Evolutionary conservation across 352 stramenopile species (phyloP).

Genomic region (Phytopythium aichiense): DNA sequence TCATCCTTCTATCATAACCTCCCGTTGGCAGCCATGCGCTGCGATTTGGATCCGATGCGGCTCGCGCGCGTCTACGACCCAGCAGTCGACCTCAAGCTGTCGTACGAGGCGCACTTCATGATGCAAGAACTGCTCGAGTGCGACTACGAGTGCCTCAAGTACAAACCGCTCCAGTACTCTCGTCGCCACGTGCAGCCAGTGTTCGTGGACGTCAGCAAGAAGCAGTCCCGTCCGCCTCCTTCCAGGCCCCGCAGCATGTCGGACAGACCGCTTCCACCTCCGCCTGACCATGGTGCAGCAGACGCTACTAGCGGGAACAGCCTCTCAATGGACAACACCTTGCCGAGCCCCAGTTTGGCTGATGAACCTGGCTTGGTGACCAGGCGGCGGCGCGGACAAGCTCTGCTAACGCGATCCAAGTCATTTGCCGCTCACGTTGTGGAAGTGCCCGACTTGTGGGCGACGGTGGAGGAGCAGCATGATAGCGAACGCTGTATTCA

Average conservation of each 20-base stretch:
- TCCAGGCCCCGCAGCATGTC: neutral
- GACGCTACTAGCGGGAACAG: neutral
- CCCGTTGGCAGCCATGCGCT: slow-evolving; percentile 76
- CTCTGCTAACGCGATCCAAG: slow-evolving; percentile 19
- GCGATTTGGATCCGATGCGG: slow-evolving; percentile 31
- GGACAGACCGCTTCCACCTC: neutral
- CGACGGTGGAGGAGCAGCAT: slow-evolving; percentile 24
- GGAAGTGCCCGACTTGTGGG: slow-evolving; percentile 37
- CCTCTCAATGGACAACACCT: neutral
- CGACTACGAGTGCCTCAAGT: slow-evolving; percentile 47
- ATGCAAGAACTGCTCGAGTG: slow-evolving; percentile 3
- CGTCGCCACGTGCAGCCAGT: slow-evolving; percentile 26
- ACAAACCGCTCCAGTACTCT: slow-evolving; percentile 78
- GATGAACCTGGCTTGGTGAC: neutral
- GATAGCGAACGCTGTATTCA: neutral
- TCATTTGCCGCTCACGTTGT: slow-evolving; percentile 33
- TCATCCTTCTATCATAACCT: slow-evolving; percentile 76
- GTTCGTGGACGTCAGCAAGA: slow-evolving; percentile 16
- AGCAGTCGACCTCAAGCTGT: slow-evolving; percentile 33
- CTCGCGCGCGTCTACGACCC: slow-evolving; percentile 35
- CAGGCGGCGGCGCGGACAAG: neutral
- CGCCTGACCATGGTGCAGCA: neutral
- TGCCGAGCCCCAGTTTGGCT: neutral
- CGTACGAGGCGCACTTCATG: slow-evolving; percentile 26
- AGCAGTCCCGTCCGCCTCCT: neutral